Conservation (phyloP, 2,329 filamentous ascomycete species). For the Aotearoamyces nothofagi region DNA sequence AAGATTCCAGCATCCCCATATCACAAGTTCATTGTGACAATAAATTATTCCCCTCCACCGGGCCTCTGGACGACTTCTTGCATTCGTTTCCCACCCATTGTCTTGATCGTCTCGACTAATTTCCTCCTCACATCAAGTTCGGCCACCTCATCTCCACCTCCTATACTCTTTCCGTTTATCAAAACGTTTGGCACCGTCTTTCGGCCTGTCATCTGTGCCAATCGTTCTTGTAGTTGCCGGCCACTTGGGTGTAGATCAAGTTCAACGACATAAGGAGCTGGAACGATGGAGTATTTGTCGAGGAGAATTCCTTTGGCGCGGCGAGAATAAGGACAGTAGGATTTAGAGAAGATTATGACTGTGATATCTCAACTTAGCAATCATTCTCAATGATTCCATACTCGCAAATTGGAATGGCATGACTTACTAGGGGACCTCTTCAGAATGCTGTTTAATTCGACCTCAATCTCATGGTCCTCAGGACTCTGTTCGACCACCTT, state of each 20-base stretch:
- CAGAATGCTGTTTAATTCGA: constrained; percentile 62
- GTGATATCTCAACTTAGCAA: no score
- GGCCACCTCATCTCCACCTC: constrained; percentile 75
- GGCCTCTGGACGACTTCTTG: constrained; percentile 5
- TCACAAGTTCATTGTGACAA: no score
- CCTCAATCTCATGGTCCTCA: constrained; percentile 49
- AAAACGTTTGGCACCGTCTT: constrained; percentile 86
- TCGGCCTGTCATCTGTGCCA: constrained; percentile 62
- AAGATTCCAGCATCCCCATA: no score
- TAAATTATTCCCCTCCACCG: no score
- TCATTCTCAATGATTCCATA: no score
- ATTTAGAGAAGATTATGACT: constrained; percentile 96
- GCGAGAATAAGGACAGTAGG: constrained; percentile 77
- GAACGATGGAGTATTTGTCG: constrained; percentile 69
- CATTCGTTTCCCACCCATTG: constrained; percentile 53
- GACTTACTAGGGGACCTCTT: constrained; percentile 68
- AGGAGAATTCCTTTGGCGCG: constrained; percentile 76
- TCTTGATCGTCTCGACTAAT: constrained; percentile 56
- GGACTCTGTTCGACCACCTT: constrained; percentile 31
- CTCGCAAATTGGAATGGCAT: no score
- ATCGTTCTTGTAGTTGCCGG: constrained; percentile 50
- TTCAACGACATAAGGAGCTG: constrained; percentile 77
- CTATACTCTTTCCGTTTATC: constrained; percentile 76
- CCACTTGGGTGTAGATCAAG: constrained; percentile 73
- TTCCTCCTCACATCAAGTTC: constrained; percentile 52